These are phyloP conservation scores for Pichia kudriavzevii DNA, from an alignment of 1,139 yeast species.

Conservation along the genomic window DNA sequence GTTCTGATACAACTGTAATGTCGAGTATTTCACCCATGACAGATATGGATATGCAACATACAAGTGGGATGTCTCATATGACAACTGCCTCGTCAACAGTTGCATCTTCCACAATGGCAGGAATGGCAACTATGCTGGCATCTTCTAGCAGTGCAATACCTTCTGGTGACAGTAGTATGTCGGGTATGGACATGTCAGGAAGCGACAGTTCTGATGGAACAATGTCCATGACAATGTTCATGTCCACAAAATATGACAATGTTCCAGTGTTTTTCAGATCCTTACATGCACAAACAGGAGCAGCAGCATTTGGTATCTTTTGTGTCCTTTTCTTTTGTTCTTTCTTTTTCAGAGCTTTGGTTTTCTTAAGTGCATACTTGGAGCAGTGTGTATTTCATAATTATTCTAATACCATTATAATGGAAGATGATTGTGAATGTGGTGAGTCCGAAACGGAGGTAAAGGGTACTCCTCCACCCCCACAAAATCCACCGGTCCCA, in stretches of 20 bases:
- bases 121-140: too few relatives aligned
- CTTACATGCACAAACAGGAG: conserved; percentile 46
- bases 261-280: conserved; percentile 57
- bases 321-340: conserved; percentile 50
- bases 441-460: conserved; percentile 5
- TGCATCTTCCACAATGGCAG: too few relatives aligned
- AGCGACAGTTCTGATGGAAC: conserved; percentile 9
- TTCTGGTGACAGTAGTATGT: background rate
- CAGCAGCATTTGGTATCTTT: conserved; percentile 67
- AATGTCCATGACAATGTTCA: conserved; percentile 57
- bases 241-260: conserved; percentile 41
- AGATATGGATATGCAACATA: too few relatives aligned
- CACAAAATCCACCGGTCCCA: conserved; percentile 2
- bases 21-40: too few relatives aligned
- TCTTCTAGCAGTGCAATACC: too few relatives aligned
- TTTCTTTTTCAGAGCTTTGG: conserved; percentile 49
- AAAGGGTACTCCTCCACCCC: background rate
- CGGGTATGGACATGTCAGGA: conserved; percentile 15
- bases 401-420: conserved; percentile 22
- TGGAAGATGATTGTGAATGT: conserved; percentile 26
- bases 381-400: conserved; percentile 57
- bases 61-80: too few relatives aligned
- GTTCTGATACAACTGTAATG: too few relatives aligned
- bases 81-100: too few relatives aligned
- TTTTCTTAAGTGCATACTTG: conserved; percentile 51